Conservation (phyloP, 768 basidiomycete species). For the Pisolithus marmoratus region DNA sequence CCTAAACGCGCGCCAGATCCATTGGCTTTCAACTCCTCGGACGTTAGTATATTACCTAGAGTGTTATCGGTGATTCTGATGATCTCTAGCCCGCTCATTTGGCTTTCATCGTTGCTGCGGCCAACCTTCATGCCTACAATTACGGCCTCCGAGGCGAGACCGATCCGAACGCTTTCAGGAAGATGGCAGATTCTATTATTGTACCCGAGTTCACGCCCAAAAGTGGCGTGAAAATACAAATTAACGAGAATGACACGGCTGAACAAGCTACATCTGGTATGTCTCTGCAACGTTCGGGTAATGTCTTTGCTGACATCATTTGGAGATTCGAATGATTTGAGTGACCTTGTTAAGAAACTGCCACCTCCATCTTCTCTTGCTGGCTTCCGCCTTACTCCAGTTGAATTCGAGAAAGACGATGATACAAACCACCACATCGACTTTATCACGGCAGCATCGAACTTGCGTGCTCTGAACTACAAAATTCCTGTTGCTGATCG, state of each 20-base stretch:
- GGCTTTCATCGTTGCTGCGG: conserved; percentile 84
- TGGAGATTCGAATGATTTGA: conserved; percentile 45
- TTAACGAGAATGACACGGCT: conserved; percentile 88
- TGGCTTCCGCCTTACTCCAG: conserved; percentile 92
- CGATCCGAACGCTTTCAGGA: conserved; percentile 74
- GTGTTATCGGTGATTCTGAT: conserved; percentile 7
- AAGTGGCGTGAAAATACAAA: conserved; percentile 88
- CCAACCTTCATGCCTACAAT: conserved; percentile 97
- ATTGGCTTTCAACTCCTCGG: conserved; percentile 76
- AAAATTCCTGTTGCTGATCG: conserved; percentile 79
- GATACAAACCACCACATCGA: conserved; percentile 98
- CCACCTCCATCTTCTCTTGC: conserved; percentile 89
- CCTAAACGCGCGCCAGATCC: conserved; percentile 96
- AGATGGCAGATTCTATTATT: conserved; percentile 73
- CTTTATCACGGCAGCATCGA: conserved; percentile 97
- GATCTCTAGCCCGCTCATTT: conserved; percentile 69
- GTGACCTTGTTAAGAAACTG: conserved; percentile 58
- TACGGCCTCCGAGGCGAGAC: conserved; percentile 92
- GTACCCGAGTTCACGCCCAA: conserved; percentile 93
- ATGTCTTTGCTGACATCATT: conserved; percentile 3
- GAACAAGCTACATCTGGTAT: conserved; percentile 40
- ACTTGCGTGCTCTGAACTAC: conserved; percentile 95
- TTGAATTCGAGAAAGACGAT: conserved; percentile 99
- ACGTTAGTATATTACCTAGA: conserved; percentile 50
- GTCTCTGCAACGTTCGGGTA: conserved; percentile 1